These are phyloP conservation scores for Peniophora sp. DNA, from an alignment of 1,284 basidiomycete species.

Conservation along the genomic window DNA sequence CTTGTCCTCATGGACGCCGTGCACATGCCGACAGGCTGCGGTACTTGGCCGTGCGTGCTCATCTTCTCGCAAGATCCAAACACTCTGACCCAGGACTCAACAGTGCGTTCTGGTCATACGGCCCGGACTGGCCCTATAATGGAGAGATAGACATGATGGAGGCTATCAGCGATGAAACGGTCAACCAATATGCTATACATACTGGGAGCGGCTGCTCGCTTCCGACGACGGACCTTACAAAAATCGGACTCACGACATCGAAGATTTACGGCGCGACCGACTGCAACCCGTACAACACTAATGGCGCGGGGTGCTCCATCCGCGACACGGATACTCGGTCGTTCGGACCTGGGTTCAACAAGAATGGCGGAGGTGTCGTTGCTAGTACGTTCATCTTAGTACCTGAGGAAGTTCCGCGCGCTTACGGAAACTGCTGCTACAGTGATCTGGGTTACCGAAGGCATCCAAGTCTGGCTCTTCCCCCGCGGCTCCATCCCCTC, in stretches of 20 bases:
- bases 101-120: background rate
- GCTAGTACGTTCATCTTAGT: background rate
- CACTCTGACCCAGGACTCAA: background rate
- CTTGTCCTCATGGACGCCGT: background rate
- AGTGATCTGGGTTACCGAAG: background rate
- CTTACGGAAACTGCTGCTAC: background rate
- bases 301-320: background rate
- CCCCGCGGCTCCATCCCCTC: background rate
- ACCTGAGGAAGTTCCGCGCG: background rate
- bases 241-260: background rate
- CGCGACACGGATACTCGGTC: background rate
- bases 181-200: background rate
- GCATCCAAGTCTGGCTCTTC: background rate
- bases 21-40: background rate
- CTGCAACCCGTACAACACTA: background rate
- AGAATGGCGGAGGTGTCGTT: background rate
- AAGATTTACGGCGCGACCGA: background rate
- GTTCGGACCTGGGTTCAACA: background rate
- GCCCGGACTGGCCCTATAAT: background rate
- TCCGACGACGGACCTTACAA: background rate
- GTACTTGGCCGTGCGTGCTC: background rate
- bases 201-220: background rate
- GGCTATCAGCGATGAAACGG: background rate
- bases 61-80: background rate
- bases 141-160: background rate